Evolutionary conservation across 2,329 filamentous ascomycete species (phyloP).

Genomic region (Fusarium papillatum): DNA sequence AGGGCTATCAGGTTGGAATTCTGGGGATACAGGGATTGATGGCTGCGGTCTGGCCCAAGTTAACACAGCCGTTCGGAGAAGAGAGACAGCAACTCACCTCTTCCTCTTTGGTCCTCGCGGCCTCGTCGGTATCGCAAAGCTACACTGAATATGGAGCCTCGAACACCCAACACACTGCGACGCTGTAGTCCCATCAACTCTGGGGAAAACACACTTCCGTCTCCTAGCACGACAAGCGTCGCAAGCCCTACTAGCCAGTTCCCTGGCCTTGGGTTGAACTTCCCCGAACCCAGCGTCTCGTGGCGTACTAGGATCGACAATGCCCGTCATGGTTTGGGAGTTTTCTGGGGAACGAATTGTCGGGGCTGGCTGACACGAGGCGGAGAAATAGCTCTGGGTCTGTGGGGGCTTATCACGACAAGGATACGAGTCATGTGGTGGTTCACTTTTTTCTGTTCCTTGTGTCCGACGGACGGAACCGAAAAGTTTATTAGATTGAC

Average conservation of each 20-base stretch:
- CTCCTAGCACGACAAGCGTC: conserved; percentile 42
- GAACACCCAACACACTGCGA: conserved; percentile 2
- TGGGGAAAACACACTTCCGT: conserved; percentile 37
- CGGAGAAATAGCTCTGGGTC: conserved; percentile 9
- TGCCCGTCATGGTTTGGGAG: neutral
- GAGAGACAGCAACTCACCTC: neutral
- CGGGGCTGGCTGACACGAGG: neutral
- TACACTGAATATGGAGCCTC: conserved; percentile 2
- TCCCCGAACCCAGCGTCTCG: neutral
- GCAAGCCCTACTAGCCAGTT: conserved; percentile 39
- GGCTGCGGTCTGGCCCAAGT: neutral
- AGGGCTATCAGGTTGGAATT: neutral
- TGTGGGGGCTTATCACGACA: neutral
- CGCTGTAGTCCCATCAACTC: neutral
- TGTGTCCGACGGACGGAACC: conserved; percentile 1
- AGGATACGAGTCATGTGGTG: conserved; percentile 2
- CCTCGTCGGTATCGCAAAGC: conserved; percentile 39
- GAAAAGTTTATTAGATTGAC: neutral
- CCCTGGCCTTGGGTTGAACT: conserved; percentile 6
- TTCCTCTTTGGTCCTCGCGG: conserved; percentile 38
- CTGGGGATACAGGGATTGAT: neutral
- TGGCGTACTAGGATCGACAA: neutral
- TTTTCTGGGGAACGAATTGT: neutral
- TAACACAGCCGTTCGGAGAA: too few relatives aligned
- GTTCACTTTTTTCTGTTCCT: neutral